A percentile compares a stretch with the other conserved stretches of the same genome.
These are phyloP conservation scores for Escallonia herrerae DNA, from an alignment of 129 eudicot genomes.

Conservation along the genomic window DNA sequence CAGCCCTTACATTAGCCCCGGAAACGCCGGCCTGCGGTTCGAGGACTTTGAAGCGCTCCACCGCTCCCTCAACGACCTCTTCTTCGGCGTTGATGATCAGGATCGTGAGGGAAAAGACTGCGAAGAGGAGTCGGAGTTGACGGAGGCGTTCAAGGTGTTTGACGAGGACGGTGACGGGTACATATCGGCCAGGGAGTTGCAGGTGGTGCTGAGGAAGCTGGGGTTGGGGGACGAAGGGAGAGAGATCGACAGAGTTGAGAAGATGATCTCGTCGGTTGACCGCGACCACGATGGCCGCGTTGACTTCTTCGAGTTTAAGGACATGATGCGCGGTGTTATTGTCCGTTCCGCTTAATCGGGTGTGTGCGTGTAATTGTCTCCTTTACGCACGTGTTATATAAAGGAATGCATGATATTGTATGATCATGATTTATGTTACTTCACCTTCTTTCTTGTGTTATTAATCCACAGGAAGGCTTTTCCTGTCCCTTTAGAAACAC, in stretches of 20 bases:
- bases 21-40: conserved; percentile 43
- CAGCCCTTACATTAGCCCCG: conserved; percentile 46
- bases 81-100: conserved; percentile 24
- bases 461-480: too few relatives aligned
- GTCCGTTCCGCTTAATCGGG: conserved; percentile 4
- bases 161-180: conserved; percentile 78
- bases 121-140: conserved; percentile 46
- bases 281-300: conserved; percentile 56
- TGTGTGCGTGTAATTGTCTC: too few relatives aligned
- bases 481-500: too few relatives aligned
- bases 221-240: conserved; percentile 46
- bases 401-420: too few relatives aligned
- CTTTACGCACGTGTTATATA: too few relatives aligned
- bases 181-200: conserved; percentile 70
- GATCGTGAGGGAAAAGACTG: conserved; percentile 13
- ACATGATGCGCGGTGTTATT: conserved; percentile 65
- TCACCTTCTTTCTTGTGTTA: too few relatives aligned
- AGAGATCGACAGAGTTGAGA: conserved; percentile 54
- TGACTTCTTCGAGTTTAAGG: conserved; percentile 68
- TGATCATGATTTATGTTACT: too few relatives aligned
- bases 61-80: conserved; percentile 40
- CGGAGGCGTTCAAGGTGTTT: conserved; percentile 77
- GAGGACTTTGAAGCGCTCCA: conserved; percentile 67
- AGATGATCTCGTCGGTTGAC: conserved; percentile 72
- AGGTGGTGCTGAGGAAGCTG: conserved; percentile 49